Base-by-base conservation (phyloP, 768 basidiomycete genomes). In the Tricholoma saponaceum region DNA sequence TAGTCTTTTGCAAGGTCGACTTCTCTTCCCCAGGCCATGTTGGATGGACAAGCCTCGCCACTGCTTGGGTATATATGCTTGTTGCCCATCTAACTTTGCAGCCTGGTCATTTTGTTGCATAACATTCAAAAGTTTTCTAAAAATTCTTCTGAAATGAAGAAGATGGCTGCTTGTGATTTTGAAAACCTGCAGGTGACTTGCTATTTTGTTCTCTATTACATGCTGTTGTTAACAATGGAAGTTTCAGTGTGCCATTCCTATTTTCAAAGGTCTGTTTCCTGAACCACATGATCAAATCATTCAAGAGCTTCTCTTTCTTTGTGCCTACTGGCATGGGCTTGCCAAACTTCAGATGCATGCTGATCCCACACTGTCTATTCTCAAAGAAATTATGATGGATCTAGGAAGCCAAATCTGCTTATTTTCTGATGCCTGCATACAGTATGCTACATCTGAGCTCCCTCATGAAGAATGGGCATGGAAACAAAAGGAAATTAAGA, bases 141-240 rank as follows among this genome's bases (percentile, higher is more conserved):
- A 0, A 68, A 68, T 52, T 57, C 67, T 0, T 60, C 66, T 0
- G 64, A 67, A 6, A 56, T 69, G 52, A 60, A 63, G 64, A n/a
- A n/a, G n/a, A n/a, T n/a, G n/a, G n/a, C n/a, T n/a, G n/a, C n/a
- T n/a, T n/a, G n/a, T n/a, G n/a, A 74, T 35, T 73, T 65, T 37
- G 67, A 72, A 30, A 67, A 75, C 22, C 51, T 74, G 0, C 72
- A 74, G 64, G 74, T 62, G 20, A 57, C 53, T n/a, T 37, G 35
- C 35, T 16, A 14, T 4, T 37, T 37, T 37, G 6, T n/a, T 14
- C 35, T 14, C 35, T 16, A 37, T 37, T 12, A 37, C 14, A 37
- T 37, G 14, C 35, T n/a, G n/a, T n/a, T 37, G 35, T 16, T 14
- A 37, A 37, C 35, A 37, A 37, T 14, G 35, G 14, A 25, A 30